Evolutionary conservation across 2,329 filamentous ascomycete genomes (phyloP), one percentile per base, ranked within the genome.

Genomic region (Calcarisporium arbuscula): DNA sequence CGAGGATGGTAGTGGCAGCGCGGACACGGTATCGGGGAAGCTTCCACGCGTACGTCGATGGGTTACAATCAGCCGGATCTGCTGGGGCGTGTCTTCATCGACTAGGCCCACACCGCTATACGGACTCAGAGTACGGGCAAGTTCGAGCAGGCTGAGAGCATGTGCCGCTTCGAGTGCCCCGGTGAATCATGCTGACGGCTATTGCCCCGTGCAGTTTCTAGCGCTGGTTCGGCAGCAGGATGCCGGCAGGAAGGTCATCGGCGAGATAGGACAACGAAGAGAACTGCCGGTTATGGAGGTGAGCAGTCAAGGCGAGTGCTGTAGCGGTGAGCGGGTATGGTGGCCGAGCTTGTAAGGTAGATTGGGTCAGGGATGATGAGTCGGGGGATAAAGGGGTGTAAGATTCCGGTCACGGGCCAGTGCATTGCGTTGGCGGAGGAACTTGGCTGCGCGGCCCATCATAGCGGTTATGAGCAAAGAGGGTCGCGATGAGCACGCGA

Each of bases 91-190:
- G 28, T 18, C 16, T 34, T 26, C 15, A 26, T 34, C 31, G 15
- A 34, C 14, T 15, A n/a, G n/a, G n/a, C n/a, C n/a, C 22, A 34
- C 22, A 34, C 31, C 16, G 21, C 31, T 5, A 27, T 34, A 26
- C 31, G 10, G 20, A 34, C 15, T 10, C 22, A 16, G 25, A 20
- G 11, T 27, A 34, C 21, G 15, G 15, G 16, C 15, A 34, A 14
- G 31, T 19, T 27, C 10, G 16, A 15, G 15, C 17, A 34, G 22
- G 12, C 27, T 6, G 27, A 34, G 15, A 22, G 31, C 8, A n/a
- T 34, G 10, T 15, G 16, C 8, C 20, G 21, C 3, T 34, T 26
- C 15, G n/a, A 34, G 31, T 17, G 15, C 15, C 31, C 21, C 9
- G 23, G 25, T n/a, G n/a, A 5, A 19, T 34, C 4, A 15, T 27